A percentile compares a stretch with the other conserved stretches of the same genome.
Conservation (phyloP, 176 grass and related monocot genomes). For the Dendrocalamus sinicus region DNA sequence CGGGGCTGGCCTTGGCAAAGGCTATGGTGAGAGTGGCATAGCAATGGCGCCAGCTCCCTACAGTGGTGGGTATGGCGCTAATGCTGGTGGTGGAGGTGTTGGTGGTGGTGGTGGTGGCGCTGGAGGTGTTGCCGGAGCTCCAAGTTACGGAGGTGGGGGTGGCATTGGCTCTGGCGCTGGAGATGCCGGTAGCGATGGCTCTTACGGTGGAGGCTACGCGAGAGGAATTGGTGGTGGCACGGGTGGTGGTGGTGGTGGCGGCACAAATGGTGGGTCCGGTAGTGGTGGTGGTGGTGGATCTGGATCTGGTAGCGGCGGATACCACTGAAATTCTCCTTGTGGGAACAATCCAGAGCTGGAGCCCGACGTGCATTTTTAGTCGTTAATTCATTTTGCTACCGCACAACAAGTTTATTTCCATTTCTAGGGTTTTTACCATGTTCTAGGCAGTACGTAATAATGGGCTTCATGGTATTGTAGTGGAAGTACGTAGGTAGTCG, state of each 20-base stretch:
- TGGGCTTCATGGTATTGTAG: constrained; percentile 20
- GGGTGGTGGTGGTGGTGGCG: constrained; percentile 31
- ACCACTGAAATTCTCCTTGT: neutral
- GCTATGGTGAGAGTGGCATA: constrained; percentile 42
- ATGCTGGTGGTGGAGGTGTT: constrained; percentile 17
- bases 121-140: neutral
- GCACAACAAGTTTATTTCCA: neutral
- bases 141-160: constrained; percentile 25
- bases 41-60: neutral
- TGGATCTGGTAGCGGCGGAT: constrained; percentile 37
- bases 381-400: constrained; percentile 6
- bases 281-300: constrained; percentile 25
- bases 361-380: neutral
- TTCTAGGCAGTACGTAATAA: constrained; percentile 35
- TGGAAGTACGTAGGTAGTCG: constrained; percentile 15
- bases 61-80: neutral
- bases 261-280: constrained; percentile 11
- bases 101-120: neutral
- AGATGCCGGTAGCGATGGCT: constrained; percentile 13
- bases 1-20: constrained; percentile 33
- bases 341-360: neutral
- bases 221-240: constrained; percentile 29
- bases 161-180: constrained; percentile 30
- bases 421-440: neutral
- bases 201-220: constrained; percentile 24